These are phyloP conservation scores for Stagonosporopsis chrysanthemi DNA, from an alignment of 2,329 filamentous ascomycete species.

Conservation along the genomic window DNA sequence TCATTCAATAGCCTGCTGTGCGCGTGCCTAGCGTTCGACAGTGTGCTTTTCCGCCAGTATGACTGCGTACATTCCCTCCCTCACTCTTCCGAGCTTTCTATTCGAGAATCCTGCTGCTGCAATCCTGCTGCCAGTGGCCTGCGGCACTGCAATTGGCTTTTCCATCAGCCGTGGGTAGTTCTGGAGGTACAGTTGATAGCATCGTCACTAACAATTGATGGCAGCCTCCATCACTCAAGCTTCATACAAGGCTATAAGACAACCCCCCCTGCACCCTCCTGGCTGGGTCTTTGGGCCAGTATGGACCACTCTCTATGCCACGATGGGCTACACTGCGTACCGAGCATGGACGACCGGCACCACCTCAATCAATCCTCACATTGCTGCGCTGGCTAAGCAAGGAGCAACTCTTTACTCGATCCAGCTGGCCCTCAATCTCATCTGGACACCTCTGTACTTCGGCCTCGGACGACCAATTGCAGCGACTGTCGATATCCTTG, in stretches of 20 bases:
- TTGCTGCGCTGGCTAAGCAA: conserved; percentile 67
- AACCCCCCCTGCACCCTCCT: conserved; percentile 66
- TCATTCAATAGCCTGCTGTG: conserved; percentile 1
- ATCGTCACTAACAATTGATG: neutral
- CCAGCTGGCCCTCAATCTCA: conserved; percentile 83
- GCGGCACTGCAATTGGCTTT: conserved; percentile 78
- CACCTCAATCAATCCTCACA: conserved; percentile 57
- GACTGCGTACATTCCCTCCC: conserved; percentile 79
- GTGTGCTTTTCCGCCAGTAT: conserved; percentile 58
- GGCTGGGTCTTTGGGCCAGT: conserved; percentile 65
- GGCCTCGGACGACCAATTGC: conserved; percentile 73
- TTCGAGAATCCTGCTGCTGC: conserved; percentile 77
- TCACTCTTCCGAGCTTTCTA: conserved; percentile 75
- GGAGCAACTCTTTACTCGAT: conserved; percentile 83
- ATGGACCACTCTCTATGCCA: conserved; percentile 65
- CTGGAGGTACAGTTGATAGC: neutral
- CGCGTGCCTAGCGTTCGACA: neutral
- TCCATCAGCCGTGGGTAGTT: conserved; percentile 66
- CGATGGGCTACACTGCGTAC: conserved; percentile 91
- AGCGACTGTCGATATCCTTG: conserved; percentile 77
- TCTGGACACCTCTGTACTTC: conserved; percentile 96
- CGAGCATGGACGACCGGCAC: conserved; percentile 73
- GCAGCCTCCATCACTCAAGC: conserved; percentile 54
- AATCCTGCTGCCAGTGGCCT: conserved; percentile 75
- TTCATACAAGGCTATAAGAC: conserved; percentile 71